phyloP scores from a whole-genome alignment of 441 rosid genomes.

The Brassica hybrid region DNA sequence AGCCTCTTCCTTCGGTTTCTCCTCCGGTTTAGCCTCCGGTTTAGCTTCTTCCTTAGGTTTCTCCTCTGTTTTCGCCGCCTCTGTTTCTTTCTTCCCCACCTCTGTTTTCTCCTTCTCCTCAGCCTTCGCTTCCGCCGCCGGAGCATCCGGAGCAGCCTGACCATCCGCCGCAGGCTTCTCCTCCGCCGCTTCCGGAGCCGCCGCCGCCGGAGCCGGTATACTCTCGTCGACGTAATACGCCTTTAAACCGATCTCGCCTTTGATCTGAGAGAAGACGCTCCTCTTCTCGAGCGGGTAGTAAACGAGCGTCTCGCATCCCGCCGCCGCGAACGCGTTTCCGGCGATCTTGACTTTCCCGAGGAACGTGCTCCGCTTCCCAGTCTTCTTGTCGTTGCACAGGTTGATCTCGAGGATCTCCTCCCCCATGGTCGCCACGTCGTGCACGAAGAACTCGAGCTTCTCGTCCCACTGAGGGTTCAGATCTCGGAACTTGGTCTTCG shows the following conservation, averaged over 20 bases:
- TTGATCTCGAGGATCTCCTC: slow-evolving; percentile 72
- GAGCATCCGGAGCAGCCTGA: slow-evolving; percentile 32
- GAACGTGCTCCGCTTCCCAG: slow-evolving; percentile 65
- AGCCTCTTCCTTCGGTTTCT: slow-evolving; percentile 43
- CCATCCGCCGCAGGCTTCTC: slow-evolving; percentile 27
- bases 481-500: slow-evolving; percentile 78
- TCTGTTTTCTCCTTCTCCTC: slow-evolving; percentile 41
- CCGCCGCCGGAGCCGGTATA: slow-evolving; percentile 44
- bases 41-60: slow-evolving; percentile 47
- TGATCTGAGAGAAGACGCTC: slow-evolving; percentile 81
- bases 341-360: slow-evolving; percentile 79
- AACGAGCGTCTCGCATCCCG: slow-evolving; percentile 67
- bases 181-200: slow-evolving; percentile 33
- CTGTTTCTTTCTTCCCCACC: slow-evolving; percentile 50
- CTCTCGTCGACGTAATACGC: slow-evolving; percentile 65
- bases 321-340: slow-evolving; percentile 53
- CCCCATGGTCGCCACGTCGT: slow-evolving; percentile 61
- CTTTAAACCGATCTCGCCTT: slow-evolving; percentile 78
- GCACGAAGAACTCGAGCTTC: slow-evolving; percentile 73
- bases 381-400: slow-evolving; percentile 76
- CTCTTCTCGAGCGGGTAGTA: slow-evolving; percentile 84
- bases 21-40: slow-evolving; percentile 30
- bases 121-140: slow-evolving; percentile 46
- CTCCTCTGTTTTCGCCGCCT: slow-evolving; percentile 46
- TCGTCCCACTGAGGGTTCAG: slow-evolving; percentile 94